phyloP scores from a whole-genome alignment of 768 basidiomycete genomes.

The Trametes maxima region DNA sequence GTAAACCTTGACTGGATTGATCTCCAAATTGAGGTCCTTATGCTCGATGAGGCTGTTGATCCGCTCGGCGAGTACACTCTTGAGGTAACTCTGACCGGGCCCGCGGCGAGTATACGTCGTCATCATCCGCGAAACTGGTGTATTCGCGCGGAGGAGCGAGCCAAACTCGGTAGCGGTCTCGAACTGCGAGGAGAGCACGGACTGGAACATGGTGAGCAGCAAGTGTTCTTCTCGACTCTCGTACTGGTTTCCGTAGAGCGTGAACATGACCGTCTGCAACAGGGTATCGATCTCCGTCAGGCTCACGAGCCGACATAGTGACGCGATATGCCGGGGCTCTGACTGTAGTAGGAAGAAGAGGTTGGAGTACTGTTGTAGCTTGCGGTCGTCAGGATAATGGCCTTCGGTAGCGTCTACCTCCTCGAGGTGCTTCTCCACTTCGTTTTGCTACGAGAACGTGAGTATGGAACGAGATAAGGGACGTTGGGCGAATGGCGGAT shows the following conservation, averaged over 20 bases:
- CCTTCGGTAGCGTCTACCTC: slow-evolving; percentile 94
- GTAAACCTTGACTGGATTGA: slow-evolving; percentile 99
- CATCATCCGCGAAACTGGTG: slow-evolving; percentile 99
- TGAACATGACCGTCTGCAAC: slow-evolving; percentile 99
- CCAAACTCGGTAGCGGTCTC: slow-evolving; percentile 99
- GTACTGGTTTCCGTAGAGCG: slow-evolving; percentile 93
- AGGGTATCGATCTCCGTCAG: slow-evolving; percentile 98
- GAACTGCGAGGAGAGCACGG: slow-evolving; percentile 97
- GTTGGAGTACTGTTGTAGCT: slow-evolving; percentile 94
- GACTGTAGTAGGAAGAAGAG: slow-evolving; percentile 98
- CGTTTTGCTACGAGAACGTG: slow-evolving; percentile 68
- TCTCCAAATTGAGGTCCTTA: slow-evolving; percentile 98
- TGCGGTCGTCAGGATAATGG: slow-evolving; percentile 92
- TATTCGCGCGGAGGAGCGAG: slow-evolving; percentile 97
- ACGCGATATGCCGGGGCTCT: slow-evolving; percentile 95
- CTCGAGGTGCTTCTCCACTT: slow-evolving; percentile 93
- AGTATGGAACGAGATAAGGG: slow-evolving; percentile 14
- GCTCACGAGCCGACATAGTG: slow-evolving; percentile 94
- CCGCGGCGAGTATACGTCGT: slow-evolving; percentile 99
- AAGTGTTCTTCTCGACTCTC: slow-evolving; percentile 96
- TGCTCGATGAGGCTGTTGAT: slow-evolving; percentile 99
- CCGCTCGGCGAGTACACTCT: slow-evolving; percentile 94
- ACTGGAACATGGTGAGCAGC: slow-evolving; percentile 99
- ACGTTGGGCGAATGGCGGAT: background rate
- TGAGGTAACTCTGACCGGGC: slow-evolving; percentile 97